These are phyloP conservation scores for Spergularia azorica DNA, from an alignment of 179 eudicot genomes.

Conservation along the genomic window DNA sequence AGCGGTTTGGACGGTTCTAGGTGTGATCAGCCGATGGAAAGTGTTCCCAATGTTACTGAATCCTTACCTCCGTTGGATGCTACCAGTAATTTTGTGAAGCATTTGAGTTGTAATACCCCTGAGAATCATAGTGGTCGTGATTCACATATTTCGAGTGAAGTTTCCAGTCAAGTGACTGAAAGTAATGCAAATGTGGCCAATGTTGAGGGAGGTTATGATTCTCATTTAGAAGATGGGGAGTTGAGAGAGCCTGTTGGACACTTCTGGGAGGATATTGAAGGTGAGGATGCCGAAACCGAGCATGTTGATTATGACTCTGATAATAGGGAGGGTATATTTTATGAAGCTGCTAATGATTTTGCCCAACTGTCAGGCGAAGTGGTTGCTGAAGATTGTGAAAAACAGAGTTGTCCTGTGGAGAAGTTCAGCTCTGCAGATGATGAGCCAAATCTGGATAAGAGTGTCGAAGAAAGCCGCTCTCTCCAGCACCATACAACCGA, in stretches of 20 bases:
- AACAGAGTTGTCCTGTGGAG: conserved; percentile 8
- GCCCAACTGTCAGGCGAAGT: conserved; percentile 24
- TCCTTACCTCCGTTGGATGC: conserved; percentile 1
- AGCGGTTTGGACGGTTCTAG: not conserved
- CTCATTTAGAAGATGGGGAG: conserved; percentile 83
- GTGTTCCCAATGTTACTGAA: not conserved
- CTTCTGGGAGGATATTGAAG: conserved; percentile 57
- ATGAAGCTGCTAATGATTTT: conserved; percentile 38
- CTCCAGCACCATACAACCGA: conserved; percentile 15
- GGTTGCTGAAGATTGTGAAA: conserved; percentile 22
- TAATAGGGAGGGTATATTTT: conserved; percentile 44
- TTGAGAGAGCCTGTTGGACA: conserved; percentile 51
- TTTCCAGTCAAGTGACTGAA: conserved; percentile 20
- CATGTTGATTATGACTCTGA: conserved; percentile 63
- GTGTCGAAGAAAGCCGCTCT: conserved; percentile 20
- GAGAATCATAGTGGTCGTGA: conserved; percentile 25
- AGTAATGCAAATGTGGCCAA: conserved; percentile 30
- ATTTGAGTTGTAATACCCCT: no score
- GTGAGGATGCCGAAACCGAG: conserved; percentile 49
- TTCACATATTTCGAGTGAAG: conserved; percentile 39
- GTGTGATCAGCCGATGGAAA: conserved; percentile 1
- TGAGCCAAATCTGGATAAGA: conserved; percentile 18
- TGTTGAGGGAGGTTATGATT: conserved; percentile 54
- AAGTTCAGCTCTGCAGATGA: conserved; percentile 17
- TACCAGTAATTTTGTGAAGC: no score